Percentiles rank a stretch among this genome's conserved stretches.
phyloP scores from a whole-genome alignment of 768 basidiomycete species.

The Aureoboletus auriporus region DNA sequence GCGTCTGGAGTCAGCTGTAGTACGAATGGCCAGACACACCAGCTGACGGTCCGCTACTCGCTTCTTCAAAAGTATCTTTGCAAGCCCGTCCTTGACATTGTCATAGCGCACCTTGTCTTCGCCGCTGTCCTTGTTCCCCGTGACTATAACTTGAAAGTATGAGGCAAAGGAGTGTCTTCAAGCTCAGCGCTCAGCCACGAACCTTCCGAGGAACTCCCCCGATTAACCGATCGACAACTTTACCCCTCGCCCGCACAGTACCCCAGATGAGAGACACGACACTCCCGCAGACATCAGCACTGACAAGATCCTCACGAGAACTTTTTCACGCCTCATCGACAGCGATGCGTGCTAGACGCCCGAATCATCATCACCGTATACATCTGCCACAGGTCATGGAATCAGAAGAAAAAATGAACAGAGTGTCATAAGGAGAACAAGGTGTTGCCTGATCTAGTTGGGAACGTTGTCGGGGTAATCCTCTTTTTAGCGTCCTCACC shows the following conservation, averaged over 20 bases:
- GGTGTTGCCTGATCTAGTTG: constrained; percentile 95
- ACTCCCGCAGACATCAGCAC: constrained; percentile 86
- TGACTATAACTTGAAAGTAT: constrained; percentile 28
- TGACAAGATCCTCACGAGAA: constrained; percentile 87
- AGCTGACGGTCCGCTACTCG: constrained; percentile 72
- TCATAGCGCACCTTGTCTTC: constrained; percentile 75
- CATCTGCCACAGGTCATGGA: constrained; percentile 75
- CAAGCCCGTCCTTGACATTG: constrained; percentile 66
- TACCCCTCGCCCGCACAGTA: constrained; percentile 63
- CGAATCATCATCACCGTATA: neutral
- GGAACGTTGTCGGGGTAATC: constrained; percentile 90
- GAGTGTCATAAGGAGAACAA: constrained; percentile 98
- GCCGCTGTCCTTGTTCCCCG: constrained; percentile 36
- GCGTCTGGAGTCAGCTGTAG: constrained; percentile 38
- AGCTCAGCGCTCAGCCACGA: constrained; percentile 23
- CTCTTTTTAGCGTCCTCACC: neutral
- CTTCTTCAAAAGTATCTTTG: constrained; percentile 71
- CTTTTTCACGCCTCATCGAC: constrained; percentile 72
- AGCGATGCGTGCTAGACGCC: constrained; percentile 53
- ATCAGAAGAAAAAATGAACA: constrained; percentile 95
- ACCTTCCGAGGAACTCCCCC: constrained; percentile 40
- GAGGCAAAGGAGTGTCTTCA: no score
- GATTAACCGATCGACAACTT: constrained; percentile 45
- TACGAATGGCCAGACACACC: constrained; percentile 37
- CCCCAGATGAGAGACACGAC: constrained; percentile 80